Base-by-base conservation (phyloP, 345 rosid species). In the Carallia pectinifolia region DNA sequence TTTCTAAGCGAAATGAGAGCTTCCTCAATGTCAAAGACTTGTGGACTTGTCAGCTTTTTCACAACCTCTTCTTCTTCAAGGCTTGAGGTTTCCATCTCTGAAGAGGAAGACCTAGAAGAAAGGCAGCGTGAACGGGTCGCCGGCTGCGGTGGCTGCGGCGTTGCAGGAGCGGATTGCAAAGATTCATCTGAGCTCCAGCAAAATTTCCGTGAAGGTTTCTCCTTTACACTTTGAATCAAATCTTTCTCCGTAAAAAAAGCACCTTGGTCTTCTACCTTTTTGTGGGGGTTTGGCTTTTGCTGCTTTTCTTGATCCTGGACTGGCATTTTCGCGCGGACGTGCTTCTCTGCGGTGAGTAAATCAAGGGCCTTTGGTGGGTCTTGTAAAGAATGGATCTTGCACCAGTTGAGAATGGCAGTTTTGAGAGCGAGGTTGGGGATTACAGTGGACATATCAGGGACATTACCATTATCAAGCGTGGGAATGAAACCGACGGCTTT, bases 401-500 rank as follows among this genome's bases (percentile, higher is more conserved):
- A 92, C 92, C 94, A 87, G 53, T 79, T 84, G 65, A 74, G 53
- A 64, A 95, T 90, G 62, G 92, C 76, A 61, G 97, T 76, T 79
- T 85, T 89, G n/a, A 92, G 80, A 7, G 97, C 92, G 64, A 89
- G 85, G 64, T 95, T 90, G 5, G 97, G 88, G 71, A 92, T 86
- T n/a, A 90, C 85, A 62, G 86, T 65, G 76, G 91, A 76, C 78
- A 94, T 91, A 82, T 91, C 90, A 23, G 89, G 88, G 0, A 69
- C 31, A 16, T 72, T 59, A 13, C 80, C 80, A 64, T 79, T 81
- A 0, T 6, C 29, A 3, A 82, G 66, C 34, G 53, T 59, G 1
- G 97, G 96, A 0, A 70, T 64, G 66, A 86, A 88, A 4, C 81
- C 84, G 16, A 87, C 68, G 62, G 78, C 72, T 63, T 83, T 86